Conservation (phyloP, 169 alveolate species). For the Cryptosporidium tyzzeri region DNA sequence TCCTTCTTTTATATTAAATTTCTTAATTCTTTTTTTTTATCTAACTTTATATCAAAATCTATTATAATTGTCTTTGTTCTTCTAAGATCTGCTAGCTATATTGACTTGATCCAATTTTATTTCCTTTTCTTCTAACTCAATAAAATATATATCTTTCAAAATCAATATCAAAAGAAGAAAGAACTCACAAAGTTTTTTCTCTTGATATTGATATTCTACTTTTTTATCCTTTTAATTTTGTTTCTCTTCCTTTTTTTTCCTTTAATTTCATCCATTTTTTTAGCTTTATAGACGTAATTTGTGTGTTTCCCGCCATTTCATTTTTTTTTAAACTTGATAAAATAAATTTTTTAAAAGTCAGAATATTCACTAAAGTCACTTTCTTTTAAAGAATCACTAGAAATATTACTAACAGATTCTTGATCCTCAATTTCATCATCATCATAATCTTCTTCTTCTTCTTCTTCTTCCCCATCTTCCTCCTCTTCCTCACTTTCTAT, state of each 20-base stretch:
- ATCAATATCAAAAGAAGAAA: not conserved
- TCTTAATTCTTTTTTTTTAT: not conserved
- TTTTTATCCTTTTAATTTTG: not conserved
- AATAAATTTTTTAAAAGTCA: not conserved
- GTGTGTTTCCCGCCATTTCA: slow-evolving; percentile 5
- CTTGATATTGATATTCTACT: not conserved
- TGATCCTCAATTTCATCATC: slow-evolving; percentile 32
- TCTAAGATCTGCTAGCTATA: not conserved
- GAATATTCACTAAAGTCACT: slow-evolving; percentile 63
- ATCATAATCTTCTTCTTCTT: slow-evolving; percentile 11
- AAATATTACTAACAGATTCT: not conserved
- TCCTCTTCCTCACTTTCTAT: slow-evolving; percentile 40
- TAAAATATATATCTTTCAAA: not conserved
- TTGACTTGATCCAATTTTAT: not conserved
- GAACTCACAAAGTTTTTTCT: not conserved
- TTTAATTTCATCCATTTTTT: not conserved
- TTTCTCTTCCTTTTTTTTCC: not conserved
- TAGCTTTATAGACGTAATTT: not conserved
- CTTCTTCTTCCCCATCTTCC: not conserved
- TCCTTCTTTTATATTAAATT: too few species aligned
- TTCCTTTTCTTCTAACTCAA: not conserved
- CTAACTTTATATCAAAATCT: not conserved
- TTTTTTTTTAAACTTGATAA: not conserved
- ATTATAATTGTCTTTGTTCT: too few species aligned
- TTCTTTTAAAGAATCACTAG: slow-evolving; percentile 51